Percentiles rank a stretch among this genome's conserved stretches.
phyloP scores from a whole-genome alignment of 495 filamentous ascomycete species.

The Neurospora pannonica region DNA sequence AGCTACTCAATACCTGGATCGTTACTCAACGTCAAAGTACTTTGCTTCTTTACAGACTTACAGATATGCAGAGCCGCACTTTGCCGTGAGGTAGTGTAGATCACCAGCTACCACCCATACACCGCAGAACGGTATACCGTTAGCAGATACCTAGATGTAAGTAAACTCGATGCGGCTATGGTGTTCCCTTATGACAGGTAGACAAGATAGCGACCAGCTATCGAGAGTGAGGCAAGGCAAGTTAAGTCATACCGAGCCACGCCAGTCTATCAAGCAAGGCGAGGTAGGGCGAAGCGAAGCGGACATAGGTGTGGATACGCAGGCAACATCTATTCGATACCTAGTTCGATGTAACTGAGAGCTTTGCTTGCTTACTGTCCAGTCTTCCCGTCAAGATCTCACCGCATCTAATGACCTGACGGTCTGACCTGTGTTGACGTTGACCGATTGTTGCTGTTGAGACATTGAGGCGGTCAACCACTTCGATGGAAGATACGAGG shows the following conservation, averaged over 20 bases:
- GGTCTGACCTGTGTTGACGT: background rate
- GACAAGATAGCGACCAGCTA: background rate
- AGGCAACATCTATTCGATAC: background rate
- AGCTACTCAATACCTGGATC: background rate
- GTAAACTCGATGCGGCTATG: background rate
- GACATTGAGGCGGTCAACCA: background rate
- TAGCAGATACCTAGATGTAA: background rate
- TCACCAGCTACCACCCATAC: background rate
- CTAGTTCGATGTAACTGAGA: background rate
- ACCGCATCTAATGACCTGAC: background rate
- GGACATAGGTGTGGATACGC: background rate
- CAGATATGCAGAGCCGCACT: background rate
- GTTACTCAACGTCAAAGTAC: background rate
- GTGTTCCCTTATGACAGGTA: too few relatives aligned
- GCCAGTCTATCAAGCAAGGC: background rate
- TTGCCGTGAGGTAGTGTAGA: background rate
- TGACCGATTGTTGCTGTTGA: background rate
- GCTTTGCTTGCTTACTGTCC: background rate
- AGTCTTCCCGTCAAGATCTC: background rate
- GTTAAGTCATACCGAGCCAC: background rate
- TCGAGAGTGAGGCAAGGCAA: background rate
- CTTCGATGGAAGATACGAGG: background rate
- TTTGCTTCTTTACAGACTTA: background rate
- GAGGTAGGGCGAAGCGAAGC: background rate
- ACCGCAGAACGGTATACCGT: background rate